phyloP scores from a whole-genome alignment of 768 basidiomycete genomes.

The Boletus eberwhitei region DNA sequence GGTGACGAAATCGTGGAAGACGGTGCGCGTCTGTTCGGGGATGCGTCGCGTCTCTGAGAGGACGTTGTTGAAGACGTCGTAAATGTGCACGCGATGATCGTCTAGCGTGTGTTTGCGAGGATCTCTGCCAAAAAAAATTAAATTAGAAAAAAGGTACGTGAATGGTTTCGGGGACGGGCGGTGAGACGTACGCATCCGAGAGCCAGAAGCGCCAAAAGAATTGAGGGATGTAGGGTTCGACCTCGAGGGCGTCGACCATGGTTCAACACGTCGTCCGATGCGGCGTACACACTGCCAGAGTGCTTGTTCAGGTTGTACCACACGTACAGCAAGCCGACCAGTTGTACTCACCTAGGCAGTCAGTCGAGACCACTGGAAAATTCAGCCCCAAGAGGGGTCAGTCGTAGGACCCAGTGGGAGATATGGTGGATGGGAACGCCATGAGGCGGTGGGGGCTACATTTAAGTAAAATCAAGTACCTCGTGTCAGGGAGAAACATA shows the following conservation, averaged over 20 bases:
- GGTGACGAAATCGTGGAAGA: constrained; percentile 43
- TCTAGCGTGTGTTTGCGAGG: constrained; percentile 29
- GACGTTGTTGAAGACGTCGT: constrained; percentile 50
- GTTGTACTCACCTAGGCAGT: background rate
- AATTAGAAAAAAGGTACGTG: background rate
- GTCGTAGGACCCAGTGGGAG: constrained; percentile 6
- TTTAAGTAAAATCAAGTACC: constrained; percentile 8
- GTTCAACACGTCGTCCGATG: background rate
- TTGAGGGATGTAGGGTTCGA: constrained; percentile 41
- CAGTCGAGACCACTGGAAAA: background rate
- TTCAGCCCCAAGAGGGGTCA: background rate
- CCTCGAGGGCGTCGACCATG: constrained; percentile 8
- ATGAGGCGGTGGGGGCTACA: background rate
- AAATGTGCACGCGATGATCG: constrained; percentile 46
- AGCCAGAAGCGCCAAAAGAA: constrained; percentile 53
- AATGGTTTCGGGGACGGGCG: background rate
- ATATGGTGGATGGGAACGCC: background rate
- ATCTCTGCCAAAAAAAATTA: constrained; percentile 15
- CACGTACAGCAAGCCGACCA: constrained; percentile 1
- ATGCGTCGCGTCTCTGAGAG: constrained; percentile 44
- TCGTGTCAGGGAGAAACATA: constrained; percentile 12
- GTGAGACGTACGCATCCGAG: constrained; percentile 36
- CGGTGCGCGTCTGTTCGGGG: constrained; percentile 31
- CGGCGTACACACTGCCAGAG: background rate
- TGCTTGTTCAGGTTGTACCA: background rate